phyloP scores from a whole-genome alignment of 2,329 filamentous ascomycete species.

The Blastomyces silverae region DNA sequence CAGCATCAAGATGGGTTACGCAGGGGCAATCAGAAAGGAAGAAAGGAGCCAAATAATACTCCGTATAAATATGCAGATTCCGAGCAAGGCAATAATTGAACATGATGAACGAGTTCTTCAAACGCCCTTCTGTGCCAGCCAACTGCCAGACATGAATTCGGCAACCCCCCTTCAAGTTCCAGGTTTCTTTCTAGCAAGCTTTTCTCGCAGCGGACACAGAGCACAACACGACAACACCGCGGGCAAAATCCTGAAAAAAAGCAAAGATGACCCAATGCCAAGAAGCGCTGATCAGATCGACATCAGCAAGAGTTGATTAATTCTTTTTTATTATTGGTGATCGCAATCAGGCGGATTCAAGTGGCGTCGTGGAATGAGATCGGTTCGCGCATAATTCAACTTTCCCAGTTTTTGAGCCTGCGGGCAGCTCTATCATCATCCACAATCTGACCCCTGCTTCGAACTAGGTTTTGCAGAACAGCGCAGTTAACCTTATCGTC shows the following conservation, averaged over 20 bases:
- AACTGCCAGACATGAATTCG: too few species aligned
- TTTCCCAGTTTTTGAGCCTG: neutral
- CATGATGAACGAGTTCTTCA: too few species aligned
- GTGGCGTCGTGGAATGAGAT: neutral
- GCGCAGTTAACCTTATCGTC: neutral
- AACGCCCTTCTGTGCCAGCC: too few species aligned
- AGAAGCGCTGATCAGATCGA: neutral
- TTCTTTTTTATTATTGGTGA: neutral
- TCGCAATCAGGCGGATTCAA: neutral
- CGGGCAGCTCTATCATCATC: neutral
- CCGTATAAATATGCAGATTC: too few species aligned
- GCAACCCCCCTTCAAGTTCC: neutral
- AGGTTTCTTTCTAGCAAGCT: neutral
- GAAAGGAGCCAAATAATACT: neutral
- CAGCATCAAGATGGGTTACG: neutral
- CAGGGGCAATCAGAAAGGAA: neutral
- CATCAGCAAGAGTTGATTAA: neutral
- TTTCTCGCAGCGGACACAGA: neutral
- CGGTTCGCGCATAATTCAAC: neutral
- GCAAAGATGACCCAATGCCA: neutral
- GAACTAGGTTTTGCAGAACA: neutral
- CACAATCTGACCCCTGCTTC: neutral
- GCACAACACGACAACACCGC: neutral
- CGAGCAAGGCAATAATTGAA: too few species aligned
- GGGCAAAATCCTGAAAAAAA: neutral